Evolutionary conservation across 805 yeast species (phyloP).

Genomic region (Trichomonascus vanleenenianus): DNA sequence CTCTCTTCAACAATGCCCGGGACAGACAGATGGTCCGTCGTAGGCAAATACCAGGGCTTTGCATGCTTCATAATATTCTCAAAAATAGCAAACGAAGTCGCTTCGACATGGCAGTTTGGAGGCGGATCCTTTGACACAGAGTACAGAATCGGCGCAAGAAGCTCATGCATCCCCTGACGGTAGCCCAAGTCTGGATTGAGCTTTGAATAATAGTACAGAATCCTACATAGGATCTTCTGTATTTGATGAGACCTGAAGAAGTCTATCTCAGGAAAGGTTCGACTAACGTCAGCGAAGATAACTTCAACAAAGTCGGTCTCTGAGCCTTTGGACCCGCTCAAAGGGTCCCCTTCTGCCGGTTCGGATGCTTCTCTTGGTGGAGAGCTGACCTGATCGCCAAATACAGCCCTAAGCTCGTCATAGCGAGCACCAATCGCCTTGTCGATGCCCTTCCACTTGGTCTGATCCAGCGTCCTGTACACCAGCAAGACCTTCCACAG

Average conservation of each 20-base stretch:
- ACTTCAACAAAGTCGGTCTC: slow-evolving; percentile 17
- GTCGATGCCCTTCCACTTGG: slow-evolving; percentile 13
- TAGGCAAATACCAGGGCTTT: slow-evolving; percentile 25
- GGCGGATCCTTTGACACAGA: slow-evolving; percentile 7
- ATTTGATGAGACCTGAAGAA: slow-evolving; percentile 23
- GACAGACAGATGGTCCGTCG: slow-evolving; percentile 8
- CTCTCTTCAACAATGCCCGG: slow-evolving; percentile 27
- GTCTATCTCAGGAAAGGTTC: slow-evolving; percentile 29
- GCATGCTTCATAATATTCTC: slow-evolving; percentile 25
- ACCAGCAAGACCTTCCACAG: slow-evolving; percentile 19
- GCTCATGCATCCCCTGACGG: slow-evolving; percentile 50
- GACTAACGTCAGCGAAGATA: slow-evolving; percentile 26
- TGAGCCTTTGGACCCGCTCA: slow-evolving; percentile 3
- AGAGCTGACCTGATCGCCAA: neutral
- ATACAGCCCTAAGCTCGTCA: slow-evolving; percentile 5
- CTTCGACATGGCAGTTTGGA: slow-evolving; percentile 17
- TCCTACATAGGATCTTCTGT: slow-evolving; percentile 29
- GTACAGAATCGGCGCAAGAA: slow-evolving; percentile 38
- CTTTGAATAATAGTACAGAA: slow-evolving; percentile 41
- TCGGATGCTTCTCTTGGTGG: neutral
- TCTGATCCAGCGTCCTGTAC: slow-evolving; percentile 15
- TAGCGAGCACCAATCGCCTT: slow-evolving; percentile 6
- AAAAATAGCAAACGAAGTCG: slow-evolving; percentile 27
- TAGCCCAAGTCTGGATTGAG: slow-evolving; percentile 41
- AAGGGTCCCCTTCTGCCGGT: slow-evolving; percentile 6